Percentiles rank a stretch among this genome's conserved stretches.
Conservation (phyloP, 495 filamentous ascomycete genomes). For the Aspergillus campestris region DNA sequence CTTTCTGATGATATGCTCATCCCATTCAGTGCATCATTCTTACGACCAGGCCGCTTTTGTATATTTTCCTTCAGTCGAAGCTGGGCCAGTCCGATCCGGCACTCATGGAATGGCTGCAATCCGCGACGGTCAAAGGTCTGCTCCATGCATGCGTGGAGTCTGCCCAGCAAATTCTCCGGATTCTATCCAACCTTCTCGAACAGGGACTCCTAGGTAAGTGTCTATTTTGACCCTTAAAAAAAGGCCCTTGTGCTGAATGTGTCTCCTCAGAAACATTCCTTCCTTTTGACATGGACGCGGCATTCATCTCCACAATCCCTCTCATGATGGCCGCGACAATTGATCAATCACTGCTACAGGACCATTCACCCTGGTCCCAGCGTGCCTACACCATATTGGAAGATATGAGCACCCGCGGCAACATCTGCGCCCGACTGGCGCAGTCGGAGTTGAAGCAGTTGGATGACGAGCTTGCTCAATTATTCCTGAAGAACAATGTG, state of each 20-base stretch:
- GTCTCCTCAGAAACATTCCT: not conserved
- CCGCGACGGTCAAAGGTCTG: not conserved
- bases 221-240: not conserved
- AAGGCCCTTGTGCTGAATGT: too few relatives aligned
- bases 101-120: constrained; percentile 1
- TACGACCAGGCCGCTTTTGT: not conserved
- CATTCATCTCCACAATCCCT: constrained; percentile 1
- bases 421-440: not conserved
- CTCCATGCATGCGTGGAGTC: constrained; percentile 1
- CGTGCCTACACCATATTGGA: constrained; percentile 1
- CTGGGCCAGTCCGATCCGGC: not conserved
- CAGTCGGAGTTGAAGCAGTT: not conserved
- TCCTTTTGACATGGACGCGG: constrained; percentile 3
- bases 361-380: not conserved
- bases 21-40: not conserved
- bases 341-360: not conserved
- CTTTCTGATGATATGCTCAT: not conserved
- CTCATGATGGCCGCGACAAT: constrained; percentile 1
- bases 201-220: not conserved
- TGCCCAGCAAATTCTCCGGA: not conserved
- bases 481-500: not conserved
- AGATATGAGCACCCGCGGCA: not conserved
- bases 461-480: constrained; percentile 1
- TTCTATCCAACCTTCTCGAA: not conserved
- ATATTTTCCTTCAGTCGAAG: not conserved